Percentiles rank a stretch among this genome's conserved stretches.
These are phyloP conservation scores for Thymus mandschuricus DNA, from an alignment of 257 asterid species.

Conservation along the genomic window DNA sequence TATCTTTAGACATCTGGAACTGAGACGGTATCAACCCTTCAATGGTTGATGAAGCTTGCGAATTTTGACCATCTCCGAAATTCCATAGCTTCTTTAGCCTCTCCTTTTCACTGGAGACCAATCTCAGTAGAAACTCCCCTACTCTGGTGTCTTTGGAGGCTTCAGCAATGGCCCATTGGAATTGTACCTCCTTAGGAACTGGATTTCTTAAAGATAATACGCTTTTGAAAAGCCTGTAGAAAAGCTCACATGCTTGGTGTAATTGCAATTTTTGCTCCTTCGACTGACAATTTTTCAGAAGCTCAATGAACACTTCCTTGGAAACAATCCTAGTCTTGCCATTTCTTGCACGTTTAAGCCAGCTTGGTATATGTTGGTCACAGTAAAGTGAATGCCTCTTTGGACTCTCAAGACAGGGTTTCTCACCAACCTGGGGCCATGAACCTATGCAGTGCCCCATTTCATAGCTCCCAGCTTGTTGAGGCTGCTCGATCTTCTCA, in stretches of 20 bases:
- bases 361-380: conserved; percentile 93
- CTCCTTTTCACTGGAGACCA: conserved; percentile 76
- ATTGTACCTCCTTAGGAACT: conserved; percentile 88
- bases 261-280: conserved; percentile 75
- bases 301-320: conserved; percentile 87
- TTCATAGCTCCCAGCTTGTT: conserved; percentile 43
- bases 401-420: conserved; percentile 67
- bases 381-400: conserved; percentile 83
- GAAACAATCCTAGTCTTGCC: conserved; percentile 93
- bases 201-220: conserved; percentile 82
- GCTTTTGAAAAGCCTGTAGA: conserved; percentile 85
- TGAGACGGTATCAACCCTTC: conserved; percentile 48
- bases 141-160: conserved; percentile 75
- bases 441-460: conserved; percentile 70
- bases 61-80: conserved; percentile 48
- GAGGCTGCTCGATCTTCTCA: conserved; percentile 47
- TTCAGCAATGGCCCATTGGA: conserved; percentile 92
- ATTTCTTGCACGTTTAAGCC: conserved; percentile 99
- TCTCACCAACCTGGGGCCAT: conserved; percentile 56
- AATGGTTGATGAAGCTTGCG: conserved; percentile 44
- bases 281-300: conserved; percentile 65
- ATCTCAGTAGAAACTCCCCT: conserved; percentile 60
- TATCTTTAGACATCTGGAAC: conserved; percentile 38
- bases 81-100: conserved; percentile 81
- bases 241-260: conserved; percentile 94